Conservation (phyloP, 495 filamentous ascomycete genomes). For the Talaromyces trachyspermus region DNA sequence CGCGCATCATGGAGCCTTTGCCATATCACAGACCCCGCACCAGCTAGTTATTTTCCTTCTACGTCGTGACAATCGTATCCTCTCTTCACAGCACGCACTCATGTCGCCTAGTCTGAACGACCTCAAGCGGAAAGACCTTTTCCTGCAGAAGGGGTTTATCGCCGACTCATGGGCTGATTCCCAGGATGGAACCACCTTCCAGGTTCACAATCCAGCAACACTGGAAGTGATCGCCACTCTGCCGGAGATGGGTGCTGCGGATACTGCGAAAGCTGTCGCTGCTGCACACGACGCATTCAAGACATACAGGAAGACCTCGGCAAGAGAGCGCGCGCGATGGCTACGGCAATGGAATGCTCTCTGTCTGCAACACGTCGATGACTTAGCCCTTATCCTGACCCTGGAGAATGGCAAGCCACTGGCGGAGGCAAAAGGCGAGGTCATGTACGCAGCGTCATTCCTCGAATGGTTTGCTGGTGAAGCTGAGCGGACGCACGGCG, state of each 20-base stretch:
- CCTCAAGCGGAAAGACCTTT: constrained; percentile 9
- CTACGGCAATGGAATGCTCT: constrained; percentile 53
- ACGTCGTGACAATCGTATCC: no score
- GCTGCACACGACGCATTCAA: constrained; percentile 53
- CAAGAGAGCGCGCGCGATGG: constrained; percentile 53
- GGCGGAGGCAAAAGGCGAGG: constrained; percentile 49
- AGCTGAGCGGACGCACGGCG: constrained; percentile 61
- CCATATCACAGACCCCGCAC: no score
- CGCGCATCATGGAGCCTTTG: no score
- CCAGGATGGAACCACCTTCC: constrained; percentile 1
- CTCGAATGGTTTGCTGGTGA: constrained; percentile 62
- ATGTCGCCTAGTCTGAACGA: constrained; percentile 1
- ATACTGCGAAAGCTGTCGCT: neutral
- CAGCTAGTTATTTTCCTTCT: no score
- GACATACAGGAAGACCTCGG: constrained; percentile 50
- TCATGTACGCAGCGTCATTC: constrained; percentile 54
- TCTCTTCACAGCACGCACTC: no score
- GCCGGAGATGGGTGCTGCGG: constrained; percentile 2
- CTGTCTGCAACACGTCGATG: constrained; percentile 42
- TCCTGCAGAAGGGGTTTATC: constrained; percentile 9
- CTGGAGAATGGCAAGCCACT: constrained; percentile 61
- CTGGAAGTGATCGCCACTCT: neutral
- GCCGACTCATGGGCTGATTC: constrained; percentile 10
- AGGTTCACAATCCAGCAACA: constrained; percentile 8
- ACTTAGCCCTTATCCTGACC: constrained; percentile 52